Evolutionary conservation across 208 protist species (phyloP), one percentile per base, ranked within the genome.

Genomic region (Trypanosoma brucei): DNA sequence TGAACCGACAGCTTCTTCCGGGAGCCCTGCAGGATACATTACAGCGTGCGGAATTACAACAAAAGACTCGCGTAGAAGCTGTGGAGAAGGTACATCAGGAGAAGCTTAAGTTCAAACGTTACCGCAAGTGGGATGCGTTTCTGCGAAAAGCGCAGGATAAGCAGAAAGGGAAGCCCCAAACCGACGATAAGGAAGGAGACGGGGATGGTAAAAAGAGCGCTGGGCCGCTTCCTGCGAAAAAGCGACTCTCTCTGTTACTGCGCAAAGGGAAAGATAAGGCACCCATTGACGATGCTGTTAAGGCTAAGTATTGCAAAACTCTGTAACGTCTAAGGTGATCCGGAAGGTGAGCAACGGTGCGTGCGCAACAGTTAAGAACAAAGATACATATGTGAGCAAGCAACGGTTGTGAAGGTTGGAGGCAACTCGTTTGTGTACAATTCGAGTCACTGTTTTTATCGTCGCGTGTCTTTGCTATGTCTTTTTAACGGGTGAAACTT

Each of bases 51-150:
- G 76, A 87, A 58, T 63, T 93, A 62, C 76, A 78, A 62, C 68
- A 81, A 58, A 36, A 83, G 55, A 55, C 58, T 57, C 69, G 71
- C 22, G 46, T 8, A 58, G 82, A 92, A 34, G 61, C 68, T 0
- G 62, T 92, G 14, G 84, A 93, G 78, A 49, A 62, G 58, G 76
- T 86, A 72, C 91, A 93, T 65, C 55, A 76, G 46, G 65, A 75
- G 7, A 74, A 75, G 45, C 66, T 86, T 46, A 58, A 84, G 59
- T 91, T 84, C 65, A 75, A 72, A 4, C 68, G 72, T 35, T 93
- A 92, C 72, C 82, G 84, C 35, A 92, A 83, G 70, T 94, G 88
- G 88, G 85, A 92, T 57, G 53, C 61, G 33, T 75, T 94, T 61
- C 70, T 94, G 34, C 63, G 72, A 2, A 82, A 79, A 53, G 85